These are phyloP conservation scores for Agrocybe pediades DNA, from an alignment of 768 basidiomycete genomes.

Conservation along the genomic window DNA sequence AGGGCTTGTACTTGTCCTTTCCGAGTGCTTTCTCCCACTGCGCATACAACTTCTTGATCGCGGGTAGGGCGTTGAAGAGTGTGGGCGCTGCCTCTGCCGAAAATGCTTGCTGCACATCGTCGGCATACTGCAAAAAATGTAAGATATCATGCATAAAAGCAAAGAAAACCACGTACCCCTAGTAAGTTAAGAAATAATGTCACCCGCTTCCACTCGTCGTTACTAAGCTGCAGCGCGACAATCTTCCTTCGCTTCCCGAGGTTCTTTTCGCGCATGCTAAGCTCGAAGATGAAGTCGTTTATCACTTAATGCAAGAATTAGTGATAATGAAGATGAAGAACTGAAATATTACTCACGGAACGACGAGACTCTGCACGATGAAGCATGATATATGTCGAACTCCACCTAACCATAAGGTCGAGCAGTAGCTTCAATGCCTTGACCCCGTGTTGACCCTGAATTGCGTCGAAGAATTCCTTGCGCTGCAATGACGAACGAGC, in stretches of 20 bases:
- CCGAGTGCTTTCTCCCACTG: slow-evolving; percentile 18
- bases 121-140: not conserved
- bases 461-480: slow-evolving; percentile 18
- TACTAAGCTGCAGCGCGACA: not conserved
- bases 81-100: slow-evolving; percentile 16
- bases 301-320: slow-evolving; percentile 3
- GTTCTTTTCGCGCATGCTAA: slow-evolving; percentile 5
- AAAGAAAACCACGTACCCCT: slow-evolving; percentile 5
- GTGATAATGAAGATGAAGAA: not conserved
- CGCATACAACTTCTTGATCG: slow-evolving; percentile 21
- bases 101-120: slow-evolving; percentile 20
- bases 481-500: slow-evolving; percentile 19
- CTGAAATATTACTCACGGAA: not conserved
- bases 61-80: slow-evolving; percentile 25
- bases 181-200: slow-evolving; percentile 12
- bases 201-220: slow-evolving; percentile 14
- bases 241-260: slow-evolving; percentile 10
- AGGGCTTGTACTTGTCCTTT: slow-evolving; percentile 17
- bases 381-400: slow-evolving; percentile 20
- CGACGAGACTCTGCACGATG: slow-evolving; percentile 4
- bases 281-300: slow-evolving; percentile 4
- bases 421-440: slow-evolving; percentile 13
- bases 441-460: slow-evolving; percentile 3
- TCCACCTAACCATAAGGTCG: slow-evolving; percentile 23
- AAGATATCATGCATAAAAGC: not conserved